Base-by-base conservation (phyloP, 176 grass and related monocot genomes). In the Bothriochloa decipiens region DNA sequence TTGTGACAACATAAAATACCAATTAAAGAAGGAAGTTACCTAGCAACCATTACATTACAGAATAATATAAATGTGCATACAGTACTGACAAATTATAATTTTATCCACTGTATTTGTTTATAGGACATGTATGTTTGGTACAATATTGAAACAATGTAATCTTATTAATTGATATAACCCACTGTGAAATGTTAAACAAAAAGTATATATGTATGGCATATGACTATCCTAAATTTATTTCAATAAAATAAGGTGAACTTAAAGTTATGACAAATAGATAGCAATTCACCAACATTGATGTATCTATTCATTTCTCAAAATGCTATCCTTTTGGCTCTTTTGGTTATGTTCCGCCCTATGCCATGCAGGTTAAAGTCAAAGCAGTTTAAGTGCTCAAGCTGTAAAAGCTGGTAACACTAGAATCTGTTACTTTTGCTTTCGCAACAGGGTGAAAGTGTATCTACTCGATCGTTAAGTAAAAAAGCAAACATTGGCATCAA, bases 181-280 rank as follows among this genome's bases (percentile, higher is more conserved):
- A 14, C 43, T 29, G 7, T 17, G 27, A 72, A 63, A 64, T 64
- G 13, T 72, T 47, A 42, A 71, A 79, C 4, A 77, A 20, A 20
- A 60, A 28, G 28, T 50, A 72, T 11, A 52, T 27, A 39, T 40
- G 52, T 27, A 39, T 40, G 52, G 55, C 22, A 58, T 58, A 58
- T n/a, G 29, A n/a, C 36, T 62, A 72, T 72, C 67, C 60, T 4
- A 53, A 62, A 68, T 50, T 75, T 83, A 55, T 83, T 83, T 65
- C 8, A 23, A 41, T 20, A 55, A 79, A 72, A 88, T 16, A 57
- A 73, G 8, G 47, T 79, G 43, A 83, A 79, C 12, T 83, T 78
- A 78, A 53, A 26, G 18, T 47, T 66, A 65, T 11, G 35, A 1
- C 36, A 78, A 83, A 83, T 26, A 29, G 9, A 33, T 79, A 79